Evolutionary conservation across 1,284 basidiomycete genomes (phyloP).

Genomic region (Cryptococcus sp.): DNA sequence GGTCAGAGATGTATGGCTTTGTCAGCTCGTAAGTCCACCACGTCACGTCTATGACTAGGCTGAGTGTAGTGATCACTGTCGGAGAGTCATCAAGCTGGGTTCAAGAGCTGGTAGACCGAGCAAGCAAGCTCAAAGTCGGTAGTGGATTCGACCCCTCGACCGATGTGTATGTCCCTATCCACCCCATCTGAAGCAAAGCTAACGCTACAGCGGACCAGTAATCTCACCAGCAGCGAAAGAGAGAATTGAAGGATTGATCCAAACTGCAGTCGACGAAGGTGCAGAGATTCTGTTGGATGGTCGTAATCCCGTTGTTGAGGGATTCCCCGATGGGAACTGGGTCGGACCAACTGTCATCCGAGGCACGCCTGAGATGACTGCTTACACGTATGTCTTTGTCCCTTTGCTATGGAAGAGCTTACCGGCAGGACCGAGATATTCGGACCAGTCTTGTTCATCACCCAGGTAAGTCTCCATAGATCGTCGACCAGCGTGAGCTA

Average conservation of each 20-base stretch:
- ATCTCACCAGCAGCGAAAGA: conserved; percentile 78
- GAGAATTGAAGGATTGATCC: conserved; percentile 70
- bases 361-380: conserved; percentile 68
- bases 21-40: conserved; percentile 10
- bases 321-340: conserved; percentile 82
- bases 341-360: conserved; percentile 84
- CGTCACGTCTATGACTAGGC: neutral
- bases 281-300: conserved; percentile 84
- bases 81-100: conserved; percentile 74
- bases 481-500: conserved; percentile 56
- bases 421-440: conserved; percentile 72
- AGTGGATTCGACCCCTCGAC: conserved; percentile 78
- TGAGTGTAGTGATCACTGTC: conserved; percentile 62
- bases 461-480: conserved; percentile 54
- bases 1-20: conserved; percentile 58
- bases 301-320: conserved; percentile 59
- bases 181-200: neutral
- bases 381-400: conserved; percentile 56
- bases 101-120: conserved; percentile 73
- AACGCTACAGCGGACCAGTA: conserved; percentile 66
- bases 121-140: conserved; percentile 69
- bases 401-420: neutral
- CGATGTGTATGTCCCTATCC: conserved; percentile 60
- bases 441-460: conserved; percentile 75
- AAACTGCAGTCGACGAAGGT: conserved; percentile 71